Evolutionary conservation across 2,329 filamentous ascomycete species (phyloP), one percentile per base, ranked within the genome.

Genomic region (Beauveria australis): DNA sequence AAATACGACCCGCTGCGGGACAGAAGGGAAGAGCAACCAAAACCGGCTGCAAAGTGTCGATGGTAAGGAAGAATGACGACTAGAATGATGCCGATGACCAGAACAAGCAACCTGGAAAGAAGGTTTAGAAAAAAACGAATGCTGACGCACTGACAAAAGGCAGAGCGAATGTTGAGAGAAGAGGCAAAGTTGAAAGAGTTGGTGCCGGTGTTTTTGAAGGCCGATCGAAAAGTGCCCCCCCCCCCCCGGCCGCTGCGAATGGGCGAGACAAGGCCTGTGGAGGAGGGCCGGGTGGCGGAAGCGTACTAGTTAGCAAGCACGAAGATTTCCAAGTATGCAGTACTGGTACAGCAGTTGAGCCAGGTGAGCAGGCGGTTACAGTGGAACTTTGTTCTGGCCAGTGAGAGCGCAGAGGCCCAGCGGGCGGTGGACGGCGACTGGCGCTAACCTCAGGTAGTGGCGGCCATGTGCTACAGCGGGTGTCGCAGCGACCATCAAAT

Each of bases 141-240:
- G 44, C 28, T 49, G 30, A 40, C 43, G 58, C 33, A 53, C 49
- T 53, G 51, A 33, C n/a, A 49, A 49, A 33, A 37, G 37, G 59
- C 51, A 55, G 59, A 49, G 37, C 44, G 59, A 60, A 26, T 49
- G 59, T 55, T 60, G 51, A 37, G 59, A 53, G 51, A 44, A 54
- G 58, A 54, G 26, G 44, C 51, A 48, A 54, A 54, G 52, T 55
- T 60, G 33, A 37, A 40, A 33, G 40, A 26, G 48, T 54, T 54
- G 51, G 59, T 41, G 22, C 30, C 40, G 18, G 52, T 48, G 43
- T 48, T 60, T 54, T 48, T 60, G 59, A 60, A 37, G 44, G 44
- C 51, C 52, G 58, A 53, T 53, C 57, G 19, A 53, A 60, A 53
- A 60, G 16, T 54, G 16, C 24, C 24, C 24, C 24, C 24, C 8